phyloP scores from a whole-genome alignment of 1,284 basidiomycete species.

The Amylostereum chailletii region DNA sequence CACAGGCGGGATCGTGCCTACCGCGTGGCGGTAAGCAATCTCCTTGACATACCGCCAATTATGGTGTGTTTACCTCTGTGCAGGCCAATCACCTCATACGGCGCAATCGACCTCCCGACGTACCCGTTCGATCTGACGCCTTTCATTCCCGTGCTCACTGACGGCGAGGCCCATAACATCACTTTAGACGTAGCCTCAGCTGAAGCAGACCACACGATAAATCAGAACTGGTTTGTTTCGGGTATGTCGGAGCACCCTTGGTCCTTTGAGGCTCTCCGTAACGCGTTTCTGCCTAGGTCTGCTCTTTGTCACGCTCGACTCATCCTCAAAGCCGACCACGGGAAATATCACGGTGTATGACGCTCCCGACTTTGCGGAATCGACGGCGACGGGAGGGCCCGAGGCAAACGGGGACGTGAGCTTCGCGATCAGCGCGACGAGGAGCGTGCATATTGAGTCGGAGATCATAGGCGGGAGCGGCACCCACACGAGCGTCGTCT shows the following conservation, averaged over 20 bases:
- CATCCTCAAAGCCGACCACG: conserved; percentile 53
- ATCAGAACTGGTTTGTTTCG: conserved; percentile 73
- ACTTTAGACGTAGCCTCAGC: conserved; percentile 68
- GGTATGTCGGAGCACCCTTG: not conserved
- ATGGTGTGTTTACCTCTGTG: not conserved
- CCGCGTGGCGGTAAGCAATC: conserved; percentile 55
- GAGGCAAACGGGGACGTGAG: conserved; percentile 34
- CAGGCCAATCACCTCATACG: conserved; percentile 72
- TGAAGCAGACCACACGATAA: conserved; percentile 54
- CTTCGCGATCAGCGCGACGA: conserved; percentile 46
- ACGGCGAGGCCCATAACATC: conserved; percentile 60
- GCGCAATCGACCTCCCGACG: conserved; percentile 70
- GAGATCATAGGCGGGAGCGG: conserved; percentile 53
- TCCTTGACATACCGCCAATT: not conserved
- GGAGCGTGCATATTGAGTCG: conserved; percentile 46
- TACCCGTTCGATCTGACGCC: conserved; percentile 76
- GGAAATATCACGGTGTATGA: conserved; percentile 55
- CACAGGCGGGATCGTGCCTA: conserved; percentile 71
- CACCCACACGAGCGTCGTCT: conserved; percentile 40
- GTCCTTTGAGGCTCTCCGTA: not conserved
- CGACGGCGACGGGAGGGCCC: conserved; percentile 37
- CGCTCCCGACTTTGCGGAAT: conserved; percentile 45
- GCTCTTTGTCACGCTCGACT: conserved; percentile 61
- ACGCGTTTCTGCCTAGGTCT: conserved; percentile 27
- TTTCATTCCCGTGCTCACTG: conserved; percentile 64